Evolutionary conservation across 192 early-diverging fungal genomes (phyloP).

Genomic region (Umbelopsis vinacea): DNA sequence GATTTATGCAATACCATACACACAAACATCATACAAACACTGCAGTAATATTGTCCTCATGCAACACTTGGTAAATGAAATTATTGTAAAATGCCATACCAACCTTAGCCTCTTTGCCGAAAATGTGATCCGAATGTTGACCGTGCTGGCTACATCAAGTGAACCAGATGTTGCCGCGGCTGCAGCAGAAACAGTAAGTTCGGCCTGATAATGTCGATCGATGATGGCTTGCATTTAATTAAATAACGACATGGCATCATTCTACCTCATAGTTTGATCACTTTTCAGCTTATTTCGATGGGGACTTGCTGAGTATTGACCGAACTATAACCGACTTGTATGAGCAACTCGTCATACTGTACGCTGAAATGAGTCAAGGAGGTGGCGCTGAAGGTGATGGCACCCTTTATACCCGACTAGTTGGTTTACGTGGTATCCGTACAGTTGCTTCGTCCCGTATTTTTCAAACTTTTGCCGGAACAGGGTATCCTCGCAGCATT

Average conservation of each 20-base stretch:
- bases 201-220: background rate
- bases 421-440: background rate
- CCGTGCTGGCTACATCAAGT: background rate
- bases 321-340: conserved; percentile 1
- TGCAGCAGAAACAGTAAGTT: conserved; percentile 11
- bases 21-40: background rate
- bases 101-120: conserved; percentile 12
- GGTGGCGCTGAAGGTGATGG: conserved; percentile 9
- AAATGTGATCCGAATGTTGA: background rate
- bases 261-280: conserved; percentile 5
- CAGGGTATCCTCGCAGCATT: background rate
- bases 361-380: conserved; percentile 16
- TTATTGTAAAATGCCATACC: background rate
- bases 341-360: background rate
- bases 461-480: background rate
- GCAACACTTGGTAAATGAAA: background rate
- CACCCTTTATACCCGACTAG: background rate
- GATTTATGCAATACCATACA: too few relatives aligned
- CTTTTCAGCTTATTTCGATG: conserved; percentile 17
- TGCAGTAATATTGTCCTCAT: conserved; percentile 1
- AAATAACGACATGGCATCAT: too few relatives aligned
- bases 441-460: conserved; percentile 7
- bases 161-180: background rate
- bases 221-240: background rate
- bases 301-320: background rate